Percentiles rank a stretch among this genome's conserved stretches.
Conservation (phyloP, 2,329 filamentous ascomycete species). For the Fusarium sp. region DNA sequence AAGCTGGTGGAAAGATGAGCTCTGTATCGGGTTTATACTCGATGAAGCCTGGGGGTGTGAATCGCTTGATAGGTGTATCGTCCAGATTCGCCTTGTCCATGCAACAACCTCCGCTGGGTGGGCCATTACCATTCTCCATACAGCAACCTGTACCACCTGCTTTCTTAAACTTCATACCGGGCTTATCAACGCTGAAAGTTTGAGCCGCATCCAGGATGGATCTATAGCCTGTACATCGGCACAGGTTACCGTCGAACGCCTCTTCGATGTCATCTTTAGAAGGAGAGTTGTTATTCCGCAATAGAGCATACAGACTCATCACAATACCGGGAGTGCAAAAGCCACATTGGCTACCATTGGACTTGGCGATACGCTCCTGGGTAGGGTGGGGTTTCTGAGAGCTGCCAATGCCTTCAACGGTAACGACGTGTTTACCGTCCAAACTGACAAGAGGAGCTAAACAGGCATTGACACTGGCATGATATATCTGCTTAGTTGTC, state of each 20-base stretch:
- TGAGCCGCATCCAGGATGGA: conserved; percentile 95
- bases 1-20: conserved; percentile 89
- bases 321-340: conserved; percentile 99
- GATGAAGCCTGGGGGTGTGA: conserved; percentile 91
- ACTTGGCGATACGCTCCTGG: conserved; percentile 90
- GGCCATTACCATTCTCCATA: conserved; percentile 70
- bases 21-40: conserved; percentile 94
- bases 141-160: conserved; percentile 71
- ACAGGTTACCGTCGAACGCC: conserved; percentile 96
- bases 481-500: conserved; percentile 91
- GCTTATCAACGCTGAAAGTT: conserved; percentile 76
- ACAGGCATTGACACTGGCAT: conserved; percentile 96
- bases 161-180: conserved; percentile 57
- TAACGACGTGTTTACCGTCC: conserved; percentile 98
- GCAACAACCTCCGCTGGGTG: conserved; percentile 69
- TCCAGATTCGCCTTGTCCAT: conserved; percentile 67
- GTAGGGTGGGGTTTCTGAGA: conserved; percentile 87
- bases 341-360: conserved; percentile 90
- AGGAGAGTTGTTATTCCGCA: conserved; percentile 84
- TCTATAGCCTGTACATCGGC: conserved; percentile 93
- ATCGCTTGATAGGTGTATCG: conserved; percentile 70
- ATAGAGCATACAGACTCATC: conserved; percentile 94
- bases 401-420: conserved; percentile 94
- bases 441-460: conserved; percentile 91
- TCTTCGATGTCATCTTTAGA: conserved; percentile 89